Base-by-base conservation (phyloP, 1,139 yeast species). In the Hansenula lynferdii region DNA sequence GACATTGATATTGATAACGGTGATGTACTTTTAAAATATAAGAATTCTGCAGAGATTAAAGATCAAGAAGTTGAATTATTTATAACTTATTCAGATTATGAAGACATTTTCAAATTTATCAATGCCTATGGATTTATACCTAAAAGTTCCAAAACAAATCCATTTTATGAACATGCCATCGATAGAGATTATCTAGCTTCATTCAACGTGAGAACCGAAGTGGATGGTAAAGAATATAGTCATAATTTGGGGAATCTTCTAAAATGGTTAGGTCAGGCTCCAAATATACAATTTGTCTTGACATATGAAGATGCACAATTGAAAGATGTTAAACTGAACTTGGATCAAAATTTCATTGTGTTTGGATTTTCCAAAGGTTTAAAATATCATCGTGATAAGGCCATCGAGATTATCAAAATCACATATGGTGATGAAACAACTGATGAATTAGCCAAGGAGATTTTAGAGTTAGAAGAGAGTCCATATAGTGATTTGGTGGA, bases 41-140 rank as follows among this genome's bases (percentile, higher is more conserved):
- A 35, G 9, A 33, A 36, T 7, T 39, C 47, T 2, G 22, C 30
- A 25, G 27, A 19, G 6, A 24, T 27, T 6, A 15, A 29, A 21
- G 27, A 39, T 16, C 37, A 16, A n/a, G 50, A 49, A 20, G 21
- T 44, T n/a, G 56, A 76, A 44, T 51, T 75, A 2, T 70, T 72
- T 24, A 78, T 80, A 20, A 60, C 70, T 37, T 79, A 80, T 49
- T 59, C 71, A 2, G 70, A 70, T 3, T 52, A 56, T 4, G 80
- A 74, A 45, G 73, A 72, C 41, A 47, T 75, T 11, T 63, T 63
- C 31, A 58, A 62, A 22, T 75, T 80, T 49, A 62, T 71, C n/a
- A 51, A 63, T 19, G 69, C 71, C 1, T 80, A 81, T 53, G 87
- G 87, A 2, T 81, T 81, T 49, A 58, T 76, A 8, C 83, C 83